Evolutionary conservation across 768 basidiomycete genomes (phyloP).

Genomic region (Podaxis pistillaris): DNA sequence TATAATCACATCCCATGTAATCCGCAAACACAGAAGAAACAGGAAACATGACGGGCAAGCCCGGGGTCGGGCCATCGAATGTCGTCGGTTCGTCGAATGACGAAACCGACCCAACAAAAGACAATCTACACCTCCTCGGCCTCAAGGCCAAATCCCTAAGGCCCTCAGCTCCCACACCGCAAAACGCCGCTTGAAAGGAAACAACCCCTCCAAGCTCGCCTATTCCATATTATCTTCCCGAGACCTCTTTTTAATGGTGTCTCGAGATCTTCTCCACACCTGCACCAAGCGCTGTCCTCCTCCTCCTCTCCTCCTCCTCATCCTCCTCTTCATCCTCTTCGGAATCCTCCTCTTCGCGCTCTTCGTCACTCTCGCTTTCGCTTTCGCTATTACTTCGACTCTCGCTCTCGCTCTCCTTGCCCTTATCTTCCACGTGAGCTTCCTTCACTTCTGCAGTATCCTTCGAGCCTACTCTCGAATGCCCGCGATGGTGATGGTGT

Average conservation of each 20-base stretch:
- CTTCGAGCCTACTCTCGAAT: constrained; percentile 2
- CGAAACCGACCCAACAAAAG: constrained; percentile 3
- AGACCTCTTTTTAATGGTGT: constrained; percentile 30
- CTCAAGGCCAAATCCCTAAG: neutral
- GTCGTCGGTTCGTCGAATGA: neutral
- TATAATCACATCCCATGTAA: neutral
- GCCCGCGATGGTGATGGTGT: constrained; percentile 23
- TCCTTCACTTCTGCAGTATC: constrained; percentile 8
- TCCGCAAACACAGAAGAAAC: neutral
- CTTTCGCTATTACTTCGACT: constrained; percentile 21
- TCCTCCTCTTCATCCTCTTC: constrained; percentile 30
- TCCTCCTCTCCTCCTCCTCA: constrained; percentile 25
- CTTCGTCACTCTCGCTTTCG: constrained; percentile 19
- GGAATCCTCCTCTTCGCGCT: constrained; percentile 22
- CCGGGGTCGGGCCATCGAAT: neutral
- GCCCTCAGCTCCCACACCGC: neutral
- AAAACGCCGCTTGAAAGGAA: neutral
- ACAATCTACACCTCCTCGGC: constrained; percentile 5
- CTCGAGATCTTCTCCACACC: constrained; percentile 50
- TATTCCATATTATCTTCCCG: neutral
- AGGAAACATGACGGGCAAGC: neutral
- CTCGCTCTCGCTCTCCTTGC: constrained; percentile 21
- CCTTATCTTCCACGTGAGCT: constrained; percentile 18
- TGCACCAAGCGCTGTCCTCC: constrained; percentile 38
- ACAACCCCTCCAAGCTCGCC: neutral